Evolutionary conservation across 2,329 filamentous ascomycete genomes (phyloP), one percentile per base, ranked within the genome.

Genomic region (Cytospora leucostoma): DNA sequence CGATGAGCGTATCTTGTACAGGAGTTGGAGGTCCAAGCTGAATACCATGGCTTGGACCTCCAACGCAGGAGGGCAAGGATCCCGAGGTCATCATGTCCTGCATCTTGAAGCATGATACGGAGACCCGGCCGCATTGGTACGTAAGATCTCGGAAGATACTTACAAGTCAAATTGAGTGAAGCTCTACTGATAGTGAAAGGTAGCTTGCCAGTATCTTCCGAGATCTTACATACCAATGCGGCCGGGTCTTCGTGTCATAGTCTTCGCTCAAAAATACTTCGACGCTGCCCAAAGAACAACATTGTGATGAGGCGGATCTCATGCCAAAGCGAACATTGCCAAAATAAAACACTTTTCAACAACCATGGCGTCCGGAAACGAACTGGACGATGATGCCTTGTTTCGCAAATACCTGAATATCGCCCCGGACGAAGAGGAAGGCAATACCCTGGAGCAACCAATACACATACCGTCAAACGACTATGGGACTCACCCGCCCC

Each of bases 1-100:
- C 44, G 44, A 47, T 47, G 40, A 10, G 44, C 44, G 44, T 47
- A 47, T 47, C 44, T 47, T n/a, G 44, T 47, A 47, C 44, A 47
- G 44, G 44, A 47, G 8, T 47, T 11, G 44, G 44, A 19, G 44
- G 44, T 12, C 44, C 44, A 47, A 19, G 27, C 27, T 4, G 27
- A 4, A 27, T 27, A 27, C 1, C 15, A 47, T 47, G n/a, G n/a
- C 44, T 21, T 21, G 44, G 44, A 11, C 44, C n/a, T 17, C 44
- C 44, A 11, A 47, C 15, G 19, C 44, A 47, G 44, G 44, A 47
- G 44, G 44, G 44, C n/a, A 19, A 47, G 44, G 44, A 47, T 47
- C 27, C 27, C 27, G 27, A 27, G 27, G 27, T 27, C 44, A 47
- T 47, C 21, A n/a, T 19, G 44, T 11, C 44, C 44, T 5, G 44